phyloP scores from a whole-genome alignment of 179 eudicot species.

The Vitellaria paradoxa region DNA sequence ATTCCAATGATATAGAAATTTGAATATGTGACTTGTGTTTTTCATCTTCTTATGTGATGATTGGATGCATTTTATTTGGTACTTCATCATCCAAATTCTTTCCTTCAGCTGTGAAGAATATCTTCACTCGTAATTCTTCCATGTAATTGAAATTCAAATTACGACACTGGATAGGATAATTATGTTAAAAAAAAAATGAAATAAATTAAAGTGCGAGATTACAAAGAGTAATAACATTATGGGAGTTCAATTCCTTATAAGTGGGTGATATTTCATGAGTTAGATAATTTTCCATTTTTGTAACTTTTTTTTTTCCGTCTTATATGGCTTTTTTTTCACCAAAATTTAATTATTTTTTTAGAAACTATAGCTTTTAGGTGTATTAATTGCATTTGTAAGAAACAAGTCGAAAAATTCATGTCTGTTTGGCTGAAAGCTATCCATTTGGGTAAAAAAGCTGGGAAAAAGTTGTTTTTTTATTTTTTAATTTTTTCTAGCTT shows the following conservation, averaged over 20 bases:
- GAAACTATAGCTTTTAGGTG: no score
- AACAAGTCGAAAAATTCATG: no score
- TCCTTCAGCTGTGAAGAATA: background rate
- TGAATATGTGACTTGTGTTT: background rate
- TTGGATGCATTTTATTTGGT: background rate
- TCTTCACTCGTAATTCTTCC: background rate
- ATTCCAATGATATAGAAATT: background rate
- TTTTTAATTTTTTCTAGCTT: no score
- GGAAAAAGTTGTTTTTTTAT: no score
- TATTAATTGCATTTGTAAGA: no score
- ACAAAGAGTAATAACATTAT: background rate
- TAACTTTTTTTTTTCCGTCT: no score
- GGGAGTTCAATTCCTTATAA: background rate
- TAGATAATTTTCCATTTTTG: background rate
- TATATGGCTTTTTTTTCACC: no score
- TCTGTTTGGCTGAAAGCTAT: no score
- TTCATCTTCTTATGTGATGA: background rate
- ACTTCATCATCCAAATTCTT: conserved; percentile 9
- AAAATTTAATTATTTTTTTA: no score
- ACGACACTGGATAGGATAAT: background rate
- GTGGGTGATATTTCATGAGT: background rate
- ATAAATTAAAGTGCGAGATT: background rate
- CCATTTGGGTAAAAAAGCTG: no score
- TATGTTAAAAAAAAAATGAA: background rate
- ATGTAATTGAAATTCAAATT: background rate